Conservation (phyloP, 2,329 filamentous ascomycete genomes). For the Pestalotiopsis sp. region DNA sequence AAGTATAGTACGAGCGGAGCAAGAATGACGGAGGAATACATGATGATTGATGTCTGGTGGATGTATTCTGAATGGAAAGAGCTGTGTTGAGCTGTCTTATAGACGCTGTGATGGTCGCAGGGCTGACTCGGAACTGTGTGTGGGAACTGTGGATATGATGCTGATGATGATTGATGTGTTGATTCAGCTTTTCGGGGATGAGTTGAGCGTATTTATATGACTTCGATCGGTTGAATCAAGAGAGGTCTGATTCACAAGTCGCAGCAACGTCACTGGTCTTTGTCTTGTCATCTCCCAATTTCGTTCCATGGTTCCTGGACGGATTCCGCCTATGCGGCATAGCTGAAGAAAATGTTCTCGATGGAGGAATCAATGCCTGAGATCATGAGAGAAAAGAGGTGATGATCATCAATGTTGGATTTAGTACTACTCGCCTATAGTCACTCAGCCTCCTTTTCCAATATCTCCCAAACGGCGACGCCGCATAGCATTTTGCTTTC, state of each 20-base stretch:
- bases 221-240: neutral
- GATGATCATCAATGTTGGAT: neutral
- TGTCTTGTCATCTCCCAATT: neutral
- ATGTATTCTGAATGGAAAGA: neutral
- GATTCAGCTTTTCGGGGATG: neutral
- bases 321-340: neutral
- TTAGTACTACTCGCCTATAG: neutral
- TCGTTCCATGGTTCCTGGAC: neutral
- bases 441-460: neutral
- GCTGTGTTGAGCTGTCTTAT: neutral
- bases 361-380: neutral
- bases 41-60: neutral
- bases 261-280: neutral
- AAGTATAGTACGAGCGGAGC: neutral
- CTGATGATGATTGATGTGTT: neutral
- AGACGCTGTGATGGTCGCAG: neutral
- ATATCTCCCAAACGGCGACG: neutral
- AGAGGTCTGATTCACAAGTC: neutral
- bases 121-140: neutral
- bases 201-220: neutral
- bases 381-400: neutral
- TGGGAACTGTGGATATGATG: neutral
- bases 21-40: neutral
- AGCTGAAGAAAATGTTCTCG: neutral
- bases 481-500: neutral